Percentiles rank a stretch among this genome's conserved stretches.
Evolutionary conservation across 2,329 filamentous ascomycete genomes (phyloP).

Genomic region (Fusarium sarcochroum): DNA sequence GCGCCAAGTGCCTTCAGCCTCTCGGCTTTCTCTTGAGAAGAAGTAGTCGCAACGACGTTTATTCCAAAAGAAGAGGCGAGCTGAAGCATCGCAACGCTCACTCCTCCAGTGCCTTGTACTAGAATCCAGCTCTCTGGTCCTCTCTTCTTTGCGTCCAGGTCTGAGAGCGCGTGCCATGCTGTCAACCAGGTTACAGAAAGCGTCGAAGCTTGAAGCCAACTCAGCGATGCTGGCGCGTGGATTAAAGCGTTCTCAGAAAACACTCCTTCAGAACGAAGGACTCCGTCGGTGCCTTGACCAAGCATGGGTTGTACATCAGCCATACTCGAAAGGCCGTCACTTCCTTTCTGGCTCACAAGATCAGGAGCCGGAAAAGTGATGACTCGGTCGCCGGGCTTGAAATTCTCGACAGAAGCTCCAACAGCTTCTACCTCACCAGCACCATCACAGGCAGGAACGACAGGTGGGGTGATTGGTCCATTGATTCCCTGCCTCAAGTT

Average conservation of each 20-base stretch:
- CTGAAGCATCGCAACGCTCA: conserved; percentile 56
- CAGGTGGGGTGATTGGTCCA: conserved; percentile 44
- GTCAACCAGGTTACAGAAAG: conserved; percentile 65
- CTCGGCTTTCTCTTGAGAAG: conserved; percentile 66
- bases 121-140: conserved; percentile 54
- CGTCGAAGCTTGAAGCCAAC: conserved; percentile 56
- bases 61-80: conserved; percentile 65
- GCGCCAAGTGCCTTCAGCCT: conserved; percentile 69
- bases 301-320: conserved; percentile 61
- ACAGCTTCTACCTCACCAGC: conserved; percentile 63
- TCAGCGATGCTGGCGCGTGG: conserved; percentile 61
- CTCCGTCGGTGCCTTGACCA: conserved; percentile 70
- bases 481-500: conserved; percentile 30
- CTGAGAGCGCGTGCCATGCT: conserved; percentile 67
- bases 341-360: conserved; percentile 21
- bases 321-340: conserved; percentile 44
- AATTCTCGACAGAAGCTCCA: conserved; percentile 62
- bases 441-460: conserved; percentile 57
- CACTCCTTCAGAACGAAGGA: conserved; percentile 68
- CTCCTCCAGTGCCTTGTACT: conserved; percentile 58
- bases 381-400: conserved; percentile 69
- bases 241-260: conserved; percentile 72
- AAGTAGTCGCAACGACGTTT: conserved; percentile 71
- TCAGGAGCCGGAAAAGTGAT: conserved; percentile 60
- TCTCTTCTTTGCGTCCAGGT: conserved; percentile 58